Base-by-base conservation (phyloP, 108 stramenopile species). In the Bacterosira constricta region DNA sequence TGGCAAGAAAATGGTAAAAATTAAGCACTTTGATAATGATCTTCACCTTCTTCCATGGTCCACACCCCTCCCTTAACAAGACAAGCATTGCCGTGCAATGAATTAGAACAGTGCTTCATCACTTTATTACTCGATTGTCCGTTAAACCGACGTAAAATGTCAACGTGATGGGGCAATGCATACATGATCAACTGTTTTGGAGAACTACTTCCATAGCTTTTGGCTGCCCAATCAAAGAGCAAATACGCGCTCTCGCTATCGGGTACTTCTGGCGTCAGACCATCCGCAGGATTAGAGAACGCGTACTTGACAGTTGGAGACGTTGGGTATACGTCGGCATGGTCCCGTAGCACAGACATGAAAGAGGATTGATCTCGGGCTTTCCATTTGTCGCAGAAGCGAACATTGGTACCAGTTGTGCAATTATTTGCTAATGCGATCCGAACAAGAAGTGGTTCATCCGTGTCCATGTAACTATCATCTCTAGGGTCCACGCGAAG, bases 351-450 rank as follows among this genome's bases (percentile, higher is more conserved):
- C 7, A 93, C 41, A 6, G 73, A 54, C 27, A 49, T 69, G 38
- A 84, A 90, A 25, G 66, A 69, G 18, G 87, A 62, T 36, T 87
- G 82, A 79, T 86, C 79, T 13, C 88, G 61, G 27, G 81, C 53
- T 39, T 68, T 42, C 20, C 63, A 52, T 15, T 49, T 46, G 18
- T 77, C 46, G 62, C 95, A 96, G 59, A 86, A 71, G 27, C 52
- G 64, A 9, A 73, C 57, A 57, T 90, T 94, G 4, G 41, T 55
- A 11, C 91, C 93, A 23, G 60, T 68, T 10, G 93, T 91, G 57
- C 96, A 97, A 35, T 88, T 84, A 65, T 92, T 87, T 21, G 77
- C 61, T 4, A 97, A 81, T 29, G 96, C 96, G 18, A 82, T 80
- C 36, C 96, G 83, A 42, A 94, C 73, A 38, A 91, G 77, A 26